Evolutionary conservation across 257 asterid genomes (phyloP), one percentile per base, ranked within the genome.

Genomic region (Solanum peruvianum): DNA sequence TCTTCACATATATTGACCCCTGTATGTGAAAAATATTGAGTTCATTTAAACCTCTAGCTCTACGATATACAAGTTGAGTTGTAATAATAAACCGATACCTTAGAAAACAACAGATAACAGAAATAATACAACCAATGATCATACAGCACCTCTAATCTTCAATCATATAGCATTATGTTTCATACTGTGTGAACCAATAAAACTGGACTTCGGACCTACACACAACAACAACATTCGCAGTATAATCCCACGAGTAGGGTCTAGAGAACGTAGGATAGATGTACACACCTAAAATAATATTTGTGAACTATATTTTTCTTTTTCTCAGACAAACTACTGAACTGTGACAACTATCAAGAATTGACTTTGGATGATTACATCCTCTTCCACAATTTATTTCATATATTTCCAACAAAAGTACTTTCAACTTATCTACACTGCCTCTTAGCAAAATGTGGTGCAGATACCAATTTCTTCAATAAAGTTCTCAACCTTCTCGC

Each of bases 401-500:
- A 14, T 80, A 5, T 47, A 80, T 49, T 78, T 45, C 64, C 41
- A 16, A 25, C 41, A 78, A 25, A 27, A 25, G 84, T 66, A 27
- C 0, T 71, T 15, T 12, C 78, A 86, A 86, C 86, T 92, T 89
- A 94, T 90, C 85, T 94, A 89, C 98, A 95, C 25, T 88, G 85
- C 84, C 93, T 75, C 87, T 72, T 93, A 73, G 66, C 90, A 23
- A 83, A 89, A 60, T 87, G 90, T 58, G 72, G 92, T 87, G 84
- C 42, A 27, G 92, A 86, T 31, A 91, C 21, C 93, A 95, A 86
- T 90, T 94, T 95, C 6, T 45, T 88, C 0, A 95, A 58, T 77
- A 94, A 84, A 67, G 88, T 87, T 89, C 66, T 91, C 88, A 96
- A 90, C 86, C 99, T 94, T 83, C 94, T 93, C 0, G 98, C 91